Conservation (phyloP, 495 filamentous ascomycete species). For the Bacidia gigantensis region DNA sequence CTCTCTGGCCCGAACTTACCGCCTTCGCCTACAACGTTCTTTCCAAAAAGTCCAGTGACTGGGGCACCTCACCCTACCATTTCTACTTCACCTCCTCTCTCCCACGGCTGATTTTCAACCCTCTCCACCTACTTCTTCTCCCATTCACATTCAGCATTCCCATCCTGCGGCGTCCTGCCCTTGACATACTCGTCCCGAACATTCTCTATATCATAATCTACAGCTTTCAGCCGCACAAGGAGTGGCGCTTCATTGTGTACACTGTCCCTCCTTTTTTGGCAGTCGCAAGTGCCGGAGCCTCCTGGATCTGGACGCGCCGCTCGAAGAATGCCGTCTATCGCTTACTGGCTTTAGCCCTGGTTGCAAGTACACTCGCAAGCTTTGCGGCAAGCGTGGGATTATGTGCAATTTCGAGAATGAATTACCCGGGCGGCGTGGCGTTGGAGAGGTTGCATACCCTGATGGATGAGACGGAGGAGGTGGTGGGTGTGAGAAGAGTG, state of each 20-base stretch:
- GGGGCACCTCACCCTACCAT: slow-evolving; percentile 74
- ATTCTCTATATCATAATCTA: slow-evolving; percentile 65
- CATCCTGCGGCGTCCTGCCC: slow-evolving; percentile 30
- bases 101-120: slow-evolving; percentile 74
- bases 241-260: slow-evolving; percentile 92
- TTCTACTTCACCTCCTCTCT: slow-evolving; percentile 77
- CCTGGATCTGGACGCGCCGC: slow-evolving; percentile 57
- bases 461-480: slow-evolving; percentile 11
- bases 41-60: slow-evolving; percentile 51
- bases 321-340: slow-evolving; percentile 42
- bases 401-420: slow-evolving; percentile 60
- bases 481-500: slow-evolving; percentile 27
- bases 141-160: slow-evolving; percentile 47
- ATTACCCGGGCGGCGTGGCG: slow-evolving; percentile 79
- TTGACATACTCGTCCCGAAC: slow-evolving; percentile 48
- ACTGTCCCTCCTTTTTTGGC: slow-evolving; percentile 68
- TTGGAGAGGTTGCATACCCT: slow-evolving; percentile 39
- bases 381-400: slow-evolving; percentile 47
- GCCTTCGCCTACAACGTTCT: slow-evolving; percentile 89
- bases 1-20: slow-evolving; percentile 80
- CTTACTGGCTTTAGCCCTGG: slow-evolving; percentile 40
- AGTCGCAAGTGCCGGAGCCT: slow-evolving; percentile 56
- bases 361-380: slow-evolving; percentile 42
- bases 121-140: slow-evolving; percentile 49
- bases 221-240: slow-evolving; percentile 82